Evolutionary conservation across 1,139 yeast species (phyloP).

Genomic region (Zygosaccharomyces sapae): DNA sequence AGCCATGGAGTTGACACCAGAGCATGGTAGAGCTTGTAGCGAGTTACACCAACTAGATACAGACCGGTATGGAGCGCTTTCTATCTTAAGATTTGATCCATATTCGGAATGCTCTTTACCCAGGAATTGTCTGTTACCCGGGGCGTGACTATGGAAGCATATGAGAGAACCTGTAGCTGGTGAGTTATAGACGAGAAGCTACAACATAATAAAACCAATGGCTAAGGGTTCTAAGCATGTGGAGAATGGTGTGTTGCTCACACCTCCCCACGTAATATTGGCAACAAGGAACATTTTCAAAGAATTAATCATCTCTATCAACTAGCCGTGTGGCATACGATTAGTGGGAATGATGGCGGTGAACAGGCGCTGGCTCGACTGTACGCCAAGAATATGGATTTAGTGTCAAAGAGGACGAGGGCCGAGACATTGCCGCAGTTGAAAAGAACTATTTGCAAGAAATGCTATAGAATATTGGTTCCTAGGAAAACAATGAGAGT

Average conservation of each 20-base stretch:
- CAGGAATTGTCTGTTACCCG: conserved; percentile 10
- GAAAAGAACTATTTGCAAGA: conserved; percentile 31
- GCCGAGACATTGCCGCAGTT: conserved; percentile 25
- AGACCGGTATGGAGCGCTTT: conserved; percentile 21
- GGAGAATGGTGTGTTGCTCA: conserved; percentile 21
- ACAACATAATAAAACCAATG: neutral
- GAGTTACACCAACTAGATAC: conserved; percentile 13
- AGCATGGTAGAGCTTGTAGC: conserved; percentile 10
- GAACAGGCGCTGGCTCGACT: conserved; percentile 23
- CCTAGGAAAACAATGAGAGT: conserved; percentile 17
- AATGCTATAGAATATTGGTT: conserved; percentile 26
- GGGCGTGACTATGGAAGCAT: conserved; percentile 12
- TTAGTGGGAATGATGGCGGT: conserved; percentile 9
- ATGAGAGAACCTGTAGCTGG: too few relatives aligned
- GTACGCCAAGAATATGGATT: conserved; percentile 26
- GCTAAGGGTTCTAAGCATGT: conserved; percentile 7
- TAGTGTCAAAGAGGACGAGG: conserved; percentile 30
- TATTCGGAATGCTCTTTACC: conserved; percentile 9
- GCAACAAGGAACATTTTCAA: conserved; percentile 31
- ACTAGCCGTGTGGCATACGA: conserved; percentile 23
- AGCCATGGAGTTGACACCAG: conserved; percentile 14
- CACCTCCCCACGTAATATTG: conserved; percentile 26
- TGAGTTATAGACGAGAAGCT: too few relatives aligned
- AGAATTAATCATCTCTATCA: conserved; percentile 33
- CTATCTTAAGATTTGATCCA: conserved; percentile 18